Percentiles rank a stretch among this genome's conserved stretches.
These are phyloP conservation scores for Picochlorum costavermella DNA, from an alignment of 139 green algal species.

Conservation along the genomic window DNA sequence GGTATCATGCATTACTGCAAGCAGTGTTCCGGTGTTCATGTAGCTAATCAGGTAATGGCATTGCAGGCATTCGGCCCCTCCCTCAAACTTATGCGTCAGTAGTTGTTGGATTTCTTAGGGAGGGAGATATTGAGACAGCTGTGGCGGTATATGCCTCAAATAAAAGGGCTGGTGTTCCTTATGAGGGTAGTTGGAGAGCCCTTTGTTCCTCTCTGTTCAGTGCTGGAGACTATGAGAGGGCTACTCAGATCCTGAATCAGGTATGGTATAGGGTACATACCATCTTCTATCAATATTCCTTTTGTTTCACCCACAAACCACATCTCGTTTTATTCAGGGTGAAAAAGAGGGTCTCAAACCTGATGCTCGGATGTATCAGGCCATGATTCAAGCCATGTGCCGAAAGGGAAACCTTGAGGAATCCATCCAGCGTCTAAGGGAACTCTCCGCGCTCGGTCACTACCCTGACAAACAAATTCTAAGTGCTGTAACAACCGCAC, in stretches of 20 bases:
- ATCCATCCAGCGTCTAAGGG: not conserved
- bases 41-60: too few species aligned
- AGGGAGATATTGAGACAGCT: slow-evolving; percentile 6
- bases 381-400: slow-evolving; percentile 5
- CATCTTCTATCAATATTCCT: too few species aligned
- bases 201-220: not conserved
- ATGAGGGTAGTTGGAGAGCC: not conserved
- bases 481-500: not conserved
- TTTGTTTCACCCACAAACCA: not conserved
- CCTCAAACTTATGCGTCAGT: slow-evolving; percentile 12
- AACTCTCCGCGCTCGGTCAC: not conserved
- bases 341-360: slow-evolving; percentile 7
- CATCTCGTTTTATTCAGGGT: not conserved
- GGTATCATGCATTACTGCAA: too few species aligned
- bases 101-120: slow-evolving; percentile 6
- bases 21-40: too few species aligned
- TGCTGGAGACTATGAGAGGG: not conserved
- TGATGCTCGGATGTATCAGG: slow-evolving; percentile 5
- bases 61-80: slow-evolving; percentile 6
- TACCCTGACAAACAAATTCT: not conserved
- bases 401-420: not conserved
- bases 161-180: not conserved
- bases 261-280: not conserved
- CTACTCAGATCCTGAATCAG: not conserved
- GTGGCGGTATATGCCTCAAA: slow-evolving; percentile 14